Conservation (phyloP, 2,329 filamentous ascomycete species). For the Colletotrichum musae region DNA sequence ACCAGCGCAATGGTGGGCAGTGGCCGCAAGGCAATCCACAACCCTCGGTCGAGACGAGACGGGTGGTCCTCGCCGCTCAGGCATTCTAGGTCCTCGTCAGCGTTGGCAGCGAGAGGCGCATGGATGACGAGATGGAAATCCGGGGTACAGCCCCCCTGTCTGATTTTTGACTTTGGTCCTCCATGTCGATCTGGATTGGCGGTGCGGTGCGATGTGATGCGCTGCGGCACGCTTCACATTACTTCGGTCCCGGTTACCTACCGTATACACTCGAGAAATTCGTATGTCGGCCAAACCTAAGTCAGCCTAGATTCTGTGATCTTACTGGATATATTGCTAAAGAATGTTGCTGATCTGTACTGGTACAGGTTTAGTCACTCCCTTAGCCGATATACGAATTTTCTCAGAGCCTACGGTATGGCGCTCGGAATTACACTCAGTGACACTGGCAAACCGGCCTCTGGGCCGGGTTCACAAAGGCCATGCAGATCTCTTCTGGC, state of each 20-base stretch:
- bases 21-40: background rate
- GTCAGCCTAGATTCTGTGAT: no score
- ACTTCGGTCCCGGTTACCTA: slow-evolving; percentile 17
- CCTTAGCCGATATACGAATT: no score
- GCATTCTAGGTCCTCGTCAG: slow-evolving; percentile 13
- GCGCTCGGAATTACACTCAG: slow-evolving; percentile 4
- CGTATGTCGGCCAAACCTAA: no score
- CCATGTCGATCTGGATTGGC: slow-evolving; percentile 35
- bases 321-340: no score
- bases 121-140: slow-evolving; percentile 41
- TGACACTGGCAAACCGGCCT: background rate
- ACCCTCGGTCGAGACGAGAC: background rate
- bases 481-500: background rate
- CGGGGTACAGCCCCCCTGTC: slow-evolving; percentile 38
- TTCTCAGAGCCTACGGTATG: background rate
- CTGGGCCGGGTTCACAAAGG: background rate
- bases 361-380: no score
- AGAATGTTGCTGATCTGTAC: no score
- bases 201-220: slow-evolving; percentile 19
- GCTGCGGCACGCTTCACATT: background rate
- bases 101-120: slow-evolving; percentile 18
- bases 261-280: no score
- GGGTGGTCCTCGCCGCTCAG: slow-evolving; percentile 16
- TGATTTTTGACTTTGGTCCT: slow-evolving; percentile 36
- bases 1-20: no score